Conservation (phyloP, 2,329 filamentous ascomycete species). For the Neonectria faginata region DNA sequence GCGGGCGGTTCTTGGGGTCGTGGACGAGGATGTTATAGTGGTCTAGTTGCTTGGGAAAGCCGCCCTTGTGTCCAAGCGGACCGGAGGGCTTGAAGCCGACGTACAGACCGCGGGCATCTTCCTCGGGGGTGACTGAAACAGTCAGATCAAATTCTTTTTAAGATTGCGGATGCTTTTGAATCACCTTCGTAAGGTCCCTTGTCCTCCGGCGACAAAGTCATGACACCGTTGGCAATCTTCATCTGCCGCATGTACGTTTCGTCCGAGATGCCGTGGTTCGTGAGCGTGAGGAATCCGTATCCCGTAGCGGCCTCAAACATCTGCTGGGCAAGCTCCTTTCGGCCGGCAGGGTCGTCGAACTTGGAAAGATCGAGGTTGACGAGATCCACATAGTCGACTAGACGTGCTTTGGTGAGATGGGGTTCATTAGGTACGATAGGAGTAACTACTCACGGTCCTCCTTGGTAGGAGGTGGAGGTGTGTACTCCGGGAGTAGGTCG, state of each 20-base stretch:
- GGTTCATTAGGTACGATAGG: neutral
- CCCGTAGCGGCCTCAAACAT: constrained; percentile 47
- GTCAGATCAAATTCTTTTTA: neutral
- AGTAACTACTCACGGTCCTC: constrained; percentile 20
- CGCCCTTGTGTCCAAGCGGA: constrained; percentile 27
- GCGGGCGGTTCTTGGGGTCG: constrained; percentile 42
- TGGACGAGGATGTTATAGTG: constrained; percentile 34
- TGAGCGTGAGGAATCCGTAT: constrained; percentile 44
- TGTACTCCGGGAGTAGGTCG: constrained; percentile 19
- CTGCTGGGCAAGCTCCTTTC: constrained; percentile 44
- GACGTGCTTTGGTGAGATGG: neutral
- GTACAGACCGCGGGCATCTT: constrained; percentile 45
- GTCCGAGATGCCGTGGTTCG: constrained; percentile 46
- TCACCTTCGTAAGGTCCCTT: constrained; percentile 46
- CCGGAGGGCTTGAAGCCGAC: constrained; percentile 47
- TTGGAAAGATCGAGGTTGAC: constrained; percentile 45
- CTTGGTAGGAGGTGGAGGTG: constrained; percentile 19
- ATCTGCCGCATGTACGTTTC: constrained; percentile 44
- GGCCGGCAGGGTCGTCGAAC: constrained; percentile 42
- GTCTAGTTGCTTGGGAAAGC: constrained; percentile 36
- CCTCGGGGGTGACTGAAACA: constrained; percentile 43
- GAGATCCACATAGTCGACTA: constrained; percentile 46
- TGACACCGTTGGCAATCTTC: constrained; percentile 44
- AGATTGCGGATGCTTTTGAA: neutral
- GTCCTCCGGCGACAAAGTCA: constrained; percentile 44